Base-by-base conservation (phyloP, 805 yeast genomes). In the Saccharomycopsis babjevae region DNA sequence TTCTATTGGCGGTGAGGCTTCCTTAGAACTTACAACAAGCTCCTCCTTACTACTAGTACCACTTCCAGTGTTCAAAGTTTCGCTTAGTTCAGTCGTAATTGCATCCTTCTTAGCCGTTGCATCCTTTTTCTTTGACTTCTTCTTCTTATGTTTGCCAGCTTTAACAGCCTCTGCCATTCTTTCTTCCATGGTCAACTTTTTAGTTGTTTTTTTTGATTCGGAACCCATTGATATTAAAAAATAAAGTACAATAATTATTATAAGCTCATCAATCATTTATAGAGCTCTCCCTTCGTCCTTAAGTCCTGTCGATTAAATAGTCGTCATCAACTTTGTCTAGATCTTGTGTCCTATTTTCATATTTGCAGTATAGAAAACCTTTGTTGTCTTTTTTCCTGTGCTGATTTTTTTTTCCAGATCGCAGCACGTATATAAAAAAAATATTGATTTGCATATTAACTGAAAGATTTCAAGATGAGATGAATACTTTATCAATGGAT, bases 111-210 rank as follows among this genome's bases (percentile, higher is more conserved):
- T 40, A 8, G 32, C 7, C 5, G 18, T 39, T 40, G 65, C 2
- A 61, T 63, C 62, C 67, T 71, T 60, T 65, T 68, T 60, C 63
- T 67, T 67, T 57, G 70, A 62, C 66, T 71, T 57, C 66, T 65
- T 61, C 68, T 71, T 62, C 67, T 68, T 64, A 28, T 64, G 60
- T 57, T 64, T 67, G 54, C 72, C 74, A 58, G 70, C 71, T 38
- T 76, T 76, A 6, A 96, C 90, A 0, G 97, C 97, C 64, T 84
- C 72, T 1, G 94, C 96, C 58, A 92, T 76, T 63, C 97, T 77
- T 68, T 92, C 97, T 68, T 89, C 96, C 66, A 93, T 76, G 0
- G 96, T 84, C 20, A 89, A 73, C 64, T 92, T 77, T 70, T 86
- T 55, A 55, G 22, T 15, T 11, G 22, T 55, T 16, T 20, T 38